A percentile compares a stretch with the other conserved stretches of the same genome.
Evolutionary conservation across 495 filamentous ascomycete genomes (phyloP).

Genomic region (Parathielavia appendiculata): DNA sequence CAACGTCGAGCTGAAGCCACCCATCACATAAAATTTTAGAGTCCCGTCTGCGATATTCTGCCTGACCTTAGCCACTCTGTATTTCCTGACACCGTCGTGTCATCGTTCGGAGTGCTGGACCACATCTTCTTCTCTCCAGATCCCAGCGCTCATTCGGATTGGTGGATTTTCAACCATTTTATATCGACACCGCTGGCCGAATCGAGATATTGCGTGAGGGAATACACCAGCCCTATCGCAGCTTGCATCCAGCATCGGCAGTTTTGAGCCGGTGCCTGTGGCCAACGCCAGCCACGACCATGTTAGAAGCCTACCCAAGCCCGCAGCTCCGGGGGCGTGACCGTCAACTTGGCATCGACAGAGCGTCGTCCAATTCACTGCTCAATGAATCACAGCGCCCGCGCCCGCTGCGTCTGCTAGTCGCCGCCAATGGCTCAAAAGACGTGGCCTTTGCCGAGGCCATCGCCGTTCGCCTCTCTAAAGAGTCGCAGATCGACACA

Average conservation of each 20-base stretch:
- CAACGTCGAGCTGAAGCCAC: no score
- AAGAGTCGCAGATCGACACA: slow-evolving; percentile 50
- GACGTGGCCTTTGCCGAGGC: slow-evolving; percentile 50
- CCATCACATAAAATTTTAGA: no score
- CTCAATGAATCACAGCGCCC: slow-evolving; percentile 40
- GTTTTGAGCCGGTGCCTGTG: neutral
- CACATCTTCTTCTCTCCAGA: no score
- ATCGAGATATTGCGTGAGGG: no score
- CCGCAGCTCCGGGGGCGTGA: neutral
- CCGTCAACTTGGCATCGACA: slow-evolving; percentile 7
- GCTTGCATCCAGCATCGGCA: neutral
- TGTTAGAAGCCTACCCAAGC: slow-evolving; percentile 20
- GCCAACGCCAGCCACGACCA: neutral
- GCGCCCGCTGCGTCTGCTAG: slow-evolving; percentile 44
- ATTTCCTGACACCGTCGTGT: no score
- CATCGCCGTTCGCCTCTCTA: slow-evolving; percentile 51
- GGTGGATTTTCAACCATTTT: no score
- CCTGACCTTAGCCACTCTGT: no score
- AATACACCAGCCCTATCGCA: neutral
- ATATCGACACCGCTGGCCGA: no score
- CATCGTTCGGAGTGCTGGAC: no score
- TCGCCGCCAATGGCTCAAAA: slow-evolving; percentile 48
- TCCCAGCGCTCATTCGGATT: no score
- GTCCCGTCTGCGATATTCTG: no score
- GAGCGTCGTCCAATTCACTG: slow-evolving; percentile 31